Percentiles rank a stretch among this genome's conserved stretches.
phyloP scores from a whole-genome alignment of 352 stramenopile genomes.

The Phytophthora europaea region DNA sequence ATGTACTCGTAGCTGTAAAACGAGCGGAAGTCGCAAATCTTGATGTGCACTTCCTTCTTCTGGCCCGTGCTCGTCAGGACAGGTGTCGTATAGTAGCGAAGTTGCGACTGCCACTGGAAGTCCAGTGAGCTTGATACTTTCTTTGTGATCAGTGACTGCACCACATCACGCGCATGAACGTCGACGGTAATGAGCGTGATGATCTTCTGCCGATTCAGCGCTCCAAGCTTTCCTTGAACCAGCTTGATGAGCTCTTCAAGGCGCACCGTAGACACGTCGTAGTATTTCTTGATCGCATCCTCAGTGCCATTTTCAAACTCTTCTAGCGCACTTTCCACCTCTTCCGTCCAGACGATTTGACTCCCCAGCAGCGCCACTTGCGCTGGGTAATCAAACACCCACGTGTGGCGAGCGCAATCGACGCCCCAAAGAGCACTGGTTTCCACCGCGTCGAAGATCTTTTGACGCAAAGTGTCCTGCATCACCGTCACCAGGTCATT shows the following conservation, averaged over 20 bases:
- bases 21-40: slow-evolving; percentile 92
- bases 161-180: slow-evolving; percentile 96
- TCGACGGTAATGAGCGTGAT: slow-evolving; percentile 99
- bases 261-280: slow-evolving; percentile 91
- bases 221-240: slow-evolving; percentile 85
- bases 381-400: slow-evolving; percentile 93
- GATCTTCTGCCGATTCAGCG: slow-evolving; percentile 91
- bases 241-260: slow-evolving; percentile 95
- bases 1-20: slow-evolving; percentile 98
- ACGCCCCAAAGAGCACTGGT: slow-evolving; percentile 94
- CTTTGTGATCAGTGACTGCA: slow-evolving; percentile 93
- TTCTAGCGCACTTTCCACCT: slow-evolving; percentile 92
- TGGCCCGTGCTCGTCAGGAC: slow-evolving; percentile 45
- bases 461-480: slow-evolving; percentile 87
- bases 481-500: slow-evolving; percentile 96
- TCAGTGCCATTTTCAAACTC: slow-evolving; percentile 96
- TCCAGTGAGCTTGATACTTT: slow-evolving; percentile 93
- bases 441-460: slow-evolving; percentile 93
- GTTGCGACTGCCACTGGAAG: slow-evolving; percentile 97
- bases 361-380: slow-evolving; percentile 89
- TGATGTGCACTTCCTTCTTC: slow-evolving; percentile 86
- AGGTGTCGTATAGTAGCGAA: slow-evolving; percentile 93
- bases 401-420: slow-evolving; percentile 82
- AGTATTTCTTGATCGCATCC: slow-evolving; percentile 96
- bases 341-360: slow-evolving; percentile 96